These are phyloP conservation scores for Gossypium schwendimanii DNA, from an alignment of 441 rosid species.

Conservation along the genomic window DNA sequence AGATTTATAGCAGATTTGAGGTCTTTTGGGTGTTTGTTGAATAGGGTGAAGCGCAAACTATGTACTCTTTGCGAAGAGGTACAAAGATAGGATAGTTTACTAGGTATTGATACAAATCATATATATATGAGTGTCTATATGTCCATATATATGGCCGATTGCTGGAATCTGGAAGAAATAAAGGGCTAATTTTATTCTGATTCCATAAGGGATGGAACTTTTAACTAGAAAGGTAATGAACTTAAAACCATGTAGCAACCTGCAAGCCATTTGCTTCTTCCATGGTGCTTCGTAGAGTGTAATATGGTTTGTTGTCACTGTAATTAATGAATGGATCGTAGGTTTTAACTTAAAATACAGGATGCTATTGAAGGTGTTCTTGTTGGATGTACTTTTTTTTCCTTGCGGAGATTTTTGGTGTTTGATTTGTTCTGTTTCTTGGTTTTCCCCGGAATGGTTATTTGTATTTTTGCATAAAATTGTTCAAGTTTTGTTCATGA, in stretches of 20 bases:
- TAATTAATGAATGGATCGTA: neutral
- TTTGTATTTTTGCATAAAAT: neutral
- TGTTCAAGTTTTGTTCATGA: neutral
- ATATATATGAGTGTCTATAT: too few species aligned
- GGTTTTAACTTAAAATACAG: neutral
- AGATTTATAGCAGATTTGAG: neutral
- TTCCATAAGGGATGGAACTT: neutral
- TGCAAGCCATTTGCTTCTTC: neutral
- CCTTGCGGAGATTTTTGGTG: neutral
- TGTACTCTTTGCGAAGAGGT: neutral
- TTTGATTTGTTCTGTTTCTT: neutral
- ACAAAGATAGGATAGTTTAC: neutral
- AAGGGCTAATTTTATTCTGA: neutral
- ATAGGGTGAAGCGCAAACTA: neutral
- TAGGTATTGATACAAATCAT: neutral
- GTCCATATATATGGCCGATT: neutral
- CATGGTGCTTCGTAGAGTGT: neutral
- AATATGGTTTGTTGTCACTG: neutral
- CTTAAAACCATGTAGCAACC: neutral
- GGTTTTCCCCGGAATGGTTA: neutral
- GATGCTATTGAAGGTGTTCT: neutral
- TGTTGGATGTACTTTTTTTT: neutral
- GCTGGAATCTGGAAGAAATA: neutral
- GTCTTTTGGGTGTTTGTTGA: neutral
- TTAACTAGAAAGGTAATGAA: neutral